phyloP scores from a whole-genome alignment of 345 rosid genomes.

The Boechera divaricarpa region DNA sequence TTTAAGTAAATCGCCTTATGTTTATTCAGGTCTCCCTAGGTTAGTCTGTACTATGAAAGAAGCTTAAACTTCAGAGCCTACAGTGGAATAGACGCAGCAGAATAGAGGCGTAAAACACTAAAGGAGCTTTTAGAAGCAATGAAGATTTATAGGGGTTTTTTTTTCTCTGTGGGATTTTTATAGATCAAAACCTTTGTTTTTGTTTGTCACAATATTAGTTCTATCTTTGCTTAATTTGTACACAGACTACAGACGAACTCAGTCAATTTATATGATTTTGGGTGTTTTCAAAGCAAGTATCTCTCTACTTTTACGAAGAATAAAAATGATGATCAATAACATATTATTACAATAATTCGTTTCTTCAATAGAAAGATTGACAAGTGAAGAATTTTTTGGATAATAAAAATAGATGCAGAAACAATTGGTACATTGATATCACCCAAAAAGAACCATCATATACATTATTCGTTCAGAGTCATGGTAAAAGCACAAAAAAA shows the following conservation, averaged over 20 bases:
- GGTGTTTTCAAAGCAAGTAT: background rate
- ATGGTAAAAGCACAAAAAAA: too few relatives aligned
- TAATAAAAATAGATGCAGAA: background rate
- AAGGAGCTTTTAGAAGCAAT: slow-evolving; percentile 22
- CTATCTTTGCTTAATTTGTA: slow-evolving; percentile 20
- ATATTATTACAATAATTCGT: background rate
- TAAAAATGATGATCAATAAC: background rate
- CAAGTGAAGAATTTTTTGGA: background rate
- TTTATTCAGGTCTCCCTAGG: slow-evolving; percentile 12
- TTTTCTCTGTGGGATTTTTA: background rate
- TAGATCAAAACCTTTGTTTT: slow-evolving; percentile 23
- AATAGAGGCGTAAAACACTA: slow-evolving; percentile 24
- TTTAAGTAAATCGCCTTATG: slow-evolving; percentile 2
- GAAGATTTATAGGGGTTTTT: slow-evolving; percentile 9
- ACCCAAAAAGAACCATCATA: background rate
- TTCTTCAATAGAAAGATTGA: background rate
- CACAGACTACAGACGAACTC: slow-evolving; percentile 23
- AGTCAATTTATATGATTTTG: slow-evolving; percentile 26
- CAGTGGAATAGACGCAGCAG: slow-evolving; percentile 34
- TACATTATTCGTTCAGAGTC: too few relatives aligned
- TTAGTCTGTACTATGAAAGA: slow-evolving; percentile 33
- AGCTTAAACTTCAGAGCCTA: slow-evolving; percentile 36
- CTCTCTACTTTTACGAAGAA: background rate
- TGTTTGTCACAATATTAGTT: slow-evolving; percentile 11
- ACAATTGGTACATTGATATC: background rate